These are phyloP conservation scores for Penicillium brevicompactum DNA, from an alignment of 2,329 filamentous ascomycete genomes.

Conservation along the genomic window DNA sequence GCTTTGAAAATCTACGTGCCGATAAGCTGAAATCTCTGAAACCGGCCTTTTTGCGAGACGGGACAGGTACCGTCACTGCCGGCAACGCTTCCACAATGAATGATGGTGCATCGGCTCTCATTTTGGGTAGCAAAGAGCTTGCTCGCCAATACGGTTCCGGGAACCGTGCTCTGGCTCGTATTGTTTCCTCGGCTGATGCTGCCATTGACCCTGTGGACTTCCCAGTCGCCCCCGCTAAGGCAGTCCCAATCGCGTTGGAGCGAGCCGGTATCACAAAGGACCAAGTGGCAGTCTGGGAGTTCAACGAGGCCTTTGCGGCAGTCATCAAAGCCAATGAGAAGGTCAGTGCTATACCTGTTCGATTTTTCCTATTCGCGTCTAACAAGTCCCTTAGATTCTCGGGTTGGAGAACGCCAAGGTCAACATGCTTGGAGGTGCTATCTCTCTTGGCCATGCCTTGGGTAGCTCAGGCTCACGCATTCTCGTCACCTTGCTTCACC, in stretches of 20 bases:
- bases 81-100: conserved; percentile 94
- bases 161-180: conserved; percentile 82
- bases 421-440: conserved; percentile 87
- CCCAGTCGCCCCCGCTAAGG: conserved; percentile 87
- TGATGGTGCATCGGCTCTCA: conserved; percentile 88
- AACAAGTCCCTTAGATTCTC: conserved; percentile 61
- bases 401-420: conserved; percentile 77
- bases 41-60: conserved; percentile 85
- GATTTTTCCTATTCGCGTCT: conserved; percentile 11
- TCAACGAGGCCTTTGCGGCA: conserved; percentile 96
- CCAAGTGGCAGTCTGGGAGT: conserved; percentile 94
- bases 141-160: conserved; percentile 76
- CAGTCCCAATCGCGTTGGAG: conserved; percentile 85
- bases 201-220: conserved; percentile 92
- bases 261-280: conserved; percentile 88
- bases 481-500: conserved; percentile 84
- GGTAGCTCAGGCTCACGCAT: conserved; percentile 94
- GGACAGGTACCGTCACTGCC: conserved; percentile 86
- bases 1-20: conserved; percentile 80
- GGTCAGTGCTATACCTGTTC: conserved; percentile 46
- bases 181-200: conserved; percentile 84
- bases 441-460: conserved; percentile 86
- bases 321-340: conserved; percentile 95
- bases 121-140: conserved; percentile 78
- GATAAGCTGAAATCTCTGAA: conserved; percentile 86